phyloP scores from a whole-genome alignment of 2,329 filamentous ascomycete genomes.

The Epichloe sp. region DNA sequence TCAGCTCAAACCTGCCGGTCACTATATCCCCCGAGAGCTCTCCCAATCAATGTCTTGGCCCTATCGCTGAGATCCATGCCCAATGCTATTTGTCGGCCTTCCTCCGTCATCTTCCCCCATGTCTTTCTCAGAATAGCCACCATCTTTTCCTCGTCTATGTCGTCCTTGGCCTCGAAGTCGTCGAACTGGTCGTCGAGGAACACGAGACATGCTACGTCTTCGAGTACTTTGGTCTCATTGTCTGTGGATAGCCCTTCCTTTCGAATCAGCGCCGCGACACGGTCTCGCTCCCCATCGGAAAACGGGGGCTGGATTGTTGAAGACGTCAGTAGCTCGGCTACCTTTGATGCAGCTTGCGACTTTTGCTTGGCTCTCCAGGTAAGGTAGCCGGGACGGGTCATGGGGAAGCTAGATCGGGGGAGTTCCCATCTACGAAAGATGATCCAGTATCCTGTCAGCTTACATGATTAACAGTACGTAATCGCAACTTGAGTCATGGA shows the following conservation, averaged over 20 bases:
- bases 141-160: constrained; percentile 64
- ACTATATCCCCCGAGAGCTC: constrained; percentile 34
- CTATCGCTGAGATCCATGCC: constrained; percentile 50
- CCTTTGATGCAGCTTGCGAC: constrained; percentile 42
- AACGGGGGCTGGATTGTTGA: constrained; percentile 24
- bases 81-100: constrained; percentile 51
- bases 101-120: constrained; percentile 59
- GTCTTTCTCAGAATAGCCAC: constrained; percentile 58
- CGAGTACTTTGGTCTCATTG: constrained; percentile 57
- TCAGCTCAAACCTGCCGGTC: too few relatives aligned
- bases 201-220: constrained; percentile 77
- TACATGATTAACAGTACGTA: neutral
- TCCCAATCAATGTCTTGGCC: constrained; percentile 47
- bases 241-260: constrained; percentile 57
- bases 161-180: constrained; percentile 54
- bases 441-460: neutral
- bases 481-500: too few relatives aligned
- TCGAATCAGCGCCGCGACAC: constrained; percentile 58
- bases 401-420: constrained; percentile 58
- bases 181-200: constrained; percentile 83
- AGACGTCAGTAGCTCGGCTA: constrained; percentile 40
- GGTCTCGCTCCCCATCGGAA: constrained; percentile 37
- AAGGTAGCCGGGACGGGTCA: constrained; percentile 64
- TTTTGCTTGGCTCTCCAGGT: constrained; percentile 67
- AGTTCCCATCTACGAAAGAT: constrained; percentile 53